Conservation (phyloP, 345 rosid genomes). For the Gossypioides kirkii region DNA sequence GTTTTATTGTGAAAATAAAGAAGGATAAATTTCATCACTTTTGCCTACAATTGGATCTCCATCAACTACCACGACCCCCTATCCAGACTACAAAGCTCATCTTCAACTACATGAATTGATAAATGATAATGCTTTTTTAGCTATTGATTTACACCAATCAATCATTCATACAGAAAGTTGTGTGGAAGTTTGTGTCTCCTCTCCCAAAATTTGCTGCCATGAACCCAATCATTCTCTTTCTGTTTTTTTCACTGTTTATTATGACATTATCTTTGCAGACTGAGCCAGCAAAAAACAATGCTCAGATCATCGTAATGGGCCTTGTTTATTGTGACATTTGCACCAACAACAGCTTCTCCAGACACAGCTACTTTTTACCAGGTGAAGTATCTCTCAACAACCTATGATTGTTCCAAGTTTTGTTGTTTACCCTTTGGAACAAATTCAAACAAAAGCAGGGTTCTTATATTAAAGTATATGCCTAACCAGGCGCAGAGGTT, state of each 20-base stretch:
- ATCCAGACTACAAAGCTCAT: constrained; percentile 26
- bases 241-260: constrained; percentile 33
- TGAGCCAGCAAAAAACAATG: constrained; percentile 26
- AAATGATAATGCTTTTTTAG: constrained; percentile 18
- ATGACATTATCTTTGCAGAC: constrained; percentile 32
- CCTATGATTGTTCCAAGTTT: constrained; percentile 1
- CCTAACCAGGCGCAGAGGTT: constrained; percentile 70
- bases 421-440: neutral
- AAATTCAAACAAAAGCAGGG: neutral
- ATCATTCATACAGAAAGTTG: constrained; percentile 8
- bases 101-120: constrained; percentile 9
- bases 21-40: constrained; percentile 23
- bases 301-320: constrained; percentile 76
- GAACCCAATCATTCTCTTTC: constrained; percentile 39
- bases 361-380: constrained; percentile 89
- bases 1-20: constrained; percentile 32
- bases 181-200: constrained; percentile 15
- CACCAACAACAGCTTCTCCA: constrained; percentile 93
- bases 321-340: constrained; percentile 92
- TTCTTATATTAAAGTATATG: neutral
- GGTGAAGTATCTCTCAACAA: constrained; percentile 36
- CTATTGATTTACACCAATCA: constrained; percentile 19
- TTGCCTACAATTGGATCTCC: constrained; percentile 33
- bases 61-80: constrained; percentile 23
- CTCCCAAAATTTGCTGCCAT: constrained; percentile 28